Evolutionary conservation across 1,284 basidiomycete genomes (phyloP).

Genomic region (Waitea zeae): DNA sequence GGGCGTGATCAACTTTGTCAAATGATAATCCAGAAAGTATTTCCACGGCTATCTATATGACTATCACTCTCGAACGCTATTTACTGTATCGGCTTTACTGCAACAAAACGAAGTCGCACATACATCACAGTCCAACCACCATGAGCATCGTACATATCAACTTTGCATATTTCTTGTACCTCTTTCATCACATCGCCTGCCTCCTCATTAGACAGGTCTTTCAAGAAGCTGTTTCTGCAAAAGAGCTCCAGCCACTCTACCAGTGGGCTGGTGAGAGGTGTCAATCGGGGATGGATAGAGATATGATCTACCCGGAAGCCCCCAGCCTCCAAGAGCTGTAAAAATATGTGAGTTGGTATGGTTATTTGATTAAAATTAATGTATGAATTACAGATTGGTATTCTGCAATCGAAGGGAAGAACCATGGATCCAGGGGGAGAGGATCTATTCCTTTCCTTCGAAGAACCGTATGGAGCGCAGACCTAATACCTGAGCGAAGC

Average conservation of each 20-base stretch:
- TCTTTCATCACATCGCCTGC: conserved; percentile 46
- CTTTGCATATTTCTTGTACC: conserved; percentile 35
- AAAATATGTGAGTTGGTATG: conserved; percentile 2
- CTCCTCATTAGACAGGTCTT: conserved; percentile 29
- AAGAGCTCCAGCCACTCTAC: conserved; percentile 61
- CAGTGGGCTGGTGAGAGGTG: conserved; percentile 43
- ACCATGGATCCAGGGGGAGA: conserved; percentile 57
- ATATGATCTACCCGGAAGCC: conserved; percentile 39
- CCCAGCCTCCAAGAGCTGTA: conserved; percentile 35
- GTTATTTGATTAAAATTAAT: conserved; percentile 1
- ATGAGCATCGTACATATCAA: conserved; percentile 39
- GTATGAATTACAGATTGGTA: conserved; percentile 35
- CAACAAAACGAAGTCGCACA: too few species aligned
- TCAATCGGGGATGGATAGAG: conserved; percentile 49
- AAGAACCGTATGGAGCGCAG: conserved; percentile 38
- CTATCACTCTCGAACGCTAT: too few species aligned
- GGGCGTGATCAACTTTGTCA: too few species aligned
- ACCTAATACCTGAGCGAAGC: conserved; percentile 32
- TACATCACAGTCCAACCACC: conserved; percentile 33
- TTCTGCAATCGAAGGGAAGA: conserved; percentile 55
- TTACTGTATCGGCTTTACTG: too few species aligned
- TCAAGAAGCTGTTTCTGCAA: conserved; percentile 36
- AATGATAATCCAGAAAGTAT: too few species aligned
- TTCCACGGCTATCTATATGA: too few species aligned
- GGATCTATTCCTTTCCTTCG: conserved; percentile 41